A percentile compares a stretch with the other conserved stretches of the same genome.
These are phyloP conservation scores for Penicillium capsulatum DNA, from an alignment of 2,329 filamentous ascomycete genomes.

Conservation along the genomic window DNA sequence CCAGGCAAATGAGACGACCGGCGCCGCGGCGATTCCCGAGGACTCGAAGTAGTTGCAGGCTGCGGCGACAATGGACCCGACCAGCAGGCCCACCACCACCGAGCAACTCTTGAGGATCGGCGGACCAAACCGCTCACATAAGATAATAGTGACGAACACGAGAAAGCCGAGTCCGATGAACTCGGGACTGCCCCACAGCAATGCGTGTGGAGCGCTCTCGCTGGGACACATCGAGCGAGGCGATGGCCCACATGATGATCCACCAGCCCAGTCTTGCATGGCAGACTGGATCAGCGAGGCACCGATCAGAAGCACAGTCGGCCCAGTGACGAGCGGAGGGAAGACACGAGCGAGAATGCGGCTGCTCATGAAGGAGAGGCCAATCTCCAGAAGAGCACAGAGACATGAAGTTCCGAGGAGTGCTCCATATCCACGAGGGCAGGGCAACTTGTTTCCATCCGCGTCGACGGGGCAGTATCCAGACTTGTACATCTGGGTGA, in stretches of 20 bases:
- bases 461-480: constrained; percentile 59
- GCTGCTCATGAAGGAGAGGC: constrained; percentile 61
- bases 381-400: constrained; percentile 56
- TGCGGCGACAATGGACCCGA: constrained; percentile 64
- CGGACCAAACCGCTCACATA: constrained; percentile 65
- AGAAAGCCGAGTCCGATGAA: constrained; percentile 65
- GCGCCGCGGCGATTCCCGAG: constrained; percentile 56
- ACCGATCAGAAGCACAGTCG: constrained; percentile 64
- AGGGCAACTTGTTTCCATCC: constrained; percentile 57
- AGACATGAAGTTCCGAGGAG: constrained; percentile 54
- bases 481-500: constrained; percentile 60
- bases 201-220: constrained; percentile 55
- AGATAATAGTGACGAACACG: constrained; percentile 63
- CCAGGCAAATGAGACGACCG: constrained; percentile 66
- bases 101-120: constrained; percentile 67
- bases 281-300: constrained; percentile 60
- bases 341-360: constrained; percentile 59
- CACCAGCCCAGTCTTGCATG: constrained; percentile 66
- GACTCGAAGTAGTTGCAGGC: constrained; percentile 63
- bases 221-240: constrained; percentile 56
- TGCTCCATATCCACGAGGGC: constrained; percentile 63
- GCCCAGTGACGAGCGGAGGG: constrained; percentile 65
- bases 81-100: constrained; percentile 60
- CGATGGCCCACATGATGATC: constrained; percentile 47
- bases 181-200: constrained; percentile 60